Conservation (phyloP, 2,329 filamentous ascomycete species). For the Trichoderma sp. region DNA sequence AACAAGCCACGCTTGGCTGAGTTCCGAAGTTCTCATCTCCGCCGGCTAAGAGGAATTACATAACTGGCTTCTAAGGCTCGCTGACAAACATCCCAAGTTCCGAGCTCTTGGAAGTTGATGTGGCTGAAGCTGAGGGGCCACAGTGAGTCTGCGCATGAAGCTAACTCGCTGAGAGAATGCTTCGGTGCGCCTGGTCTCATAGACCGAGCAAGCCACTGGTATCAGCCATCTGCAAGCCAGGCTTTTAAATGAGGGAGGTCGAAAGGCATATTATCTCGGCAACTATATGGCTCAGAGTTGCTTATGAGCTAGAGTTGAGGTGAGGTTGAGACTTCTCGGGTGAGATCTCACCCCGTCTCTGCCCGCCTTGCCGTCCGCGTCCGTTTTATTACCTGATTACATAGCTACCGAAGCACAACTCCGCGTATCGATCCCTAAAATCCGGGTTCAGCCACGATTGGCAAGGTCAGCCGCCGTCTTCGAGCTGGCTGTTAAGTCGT, state of each 20-base stretch:
- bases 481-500: background rate
- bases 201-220: background rate
- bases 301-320: background rate
- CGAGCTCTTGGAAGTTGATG: background rate
- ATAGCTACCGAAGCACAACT: background rate
- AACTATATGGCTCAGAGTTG: background rate
- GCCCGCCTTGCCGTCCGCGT: background rate
- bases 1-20: background rate
- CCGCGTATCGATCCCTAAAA: background rate
- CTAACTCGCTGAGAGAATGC: background rate
- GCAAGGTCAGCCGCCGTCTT: background rate
- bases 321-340: background rate
- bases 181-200: background rate
- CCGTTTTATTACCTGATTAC: background rate
- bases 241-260: background rate
- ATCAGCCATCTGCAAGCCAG: background rate
- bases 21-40: background rate
- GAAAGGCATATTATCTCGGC: background rate
- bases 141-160: background rate
- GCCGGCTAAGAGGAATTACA: background rate
- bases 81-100: background rate
- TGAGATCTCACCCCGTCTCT: background rate
- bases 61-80: background rate
- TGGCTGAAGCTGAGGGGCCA: constrained; percentile 3
- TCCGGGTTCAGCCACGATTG: background rate